Percentiles rank a stretch among this genome's conserved stretches.
These are phyloP conservation scores for Solanum raphanifolium DNA, from an alignment of 257 asterid genomes.

Conservation along the genomic window DNA sequence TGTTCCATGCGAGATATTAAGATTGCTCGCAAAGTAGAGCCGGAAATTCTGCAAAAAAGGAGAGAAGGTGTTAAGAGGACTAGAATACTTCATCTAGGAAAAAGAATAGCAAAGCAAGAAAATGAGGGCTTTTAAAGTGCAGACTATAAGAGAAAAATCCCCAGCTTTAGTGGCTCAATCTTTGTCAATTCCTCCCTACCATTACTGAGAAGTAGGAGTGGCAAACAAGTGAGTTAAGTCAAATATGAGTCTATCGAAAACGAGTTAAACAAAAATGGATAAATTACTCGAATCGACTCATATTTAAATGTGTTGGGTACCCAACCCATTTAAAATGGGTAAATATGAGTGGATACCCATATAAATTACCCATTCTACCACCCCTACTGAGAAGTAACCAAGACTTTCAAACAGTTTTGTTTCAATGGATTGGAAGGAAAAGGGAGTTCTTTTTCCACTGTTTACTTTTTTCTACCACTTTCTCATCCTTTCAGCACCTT, in stretches of 20 bases:
- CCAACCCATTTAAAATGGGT: too few relatives aligned
- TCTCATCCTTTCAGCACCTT: not conserved
- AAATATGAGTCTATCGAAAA: too few relatives aligned
- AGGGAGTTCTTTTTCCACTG: not conserved
- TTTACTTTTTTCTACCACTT: not conserved
- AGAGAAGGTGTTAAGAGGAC: not conserved
- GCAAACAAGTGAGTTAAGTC: too few relatives aligned
- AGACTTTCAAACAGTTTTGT: not conserved
- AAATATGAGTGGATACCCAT: too few relatives aligned
- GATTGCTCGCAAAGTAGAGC: slow-evolving; percentile 43
- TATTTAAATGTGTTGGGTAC: too few relatives aligned
- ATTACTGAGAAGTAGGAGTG: not conserved
- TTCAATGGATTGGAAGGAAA: not conserved
- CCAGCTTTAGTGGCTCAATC: not conserved
- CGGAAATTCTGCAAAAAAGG: slow-evolving; percentile 54
- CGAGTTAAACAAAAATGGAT: too few relatives aligned
- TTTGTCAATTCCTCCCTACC: not conserved
- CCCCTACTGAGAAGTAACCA: not conserved
- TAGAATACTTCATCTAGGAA: not conserved
- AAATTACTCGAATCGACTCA: too few relatives aligned
- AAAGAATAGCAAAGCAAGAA: not conserved
- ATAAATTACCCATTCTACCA: too few relatives aligned
- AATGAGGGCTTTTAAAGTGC: not conserved
- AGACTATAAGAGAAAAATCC: not conserved
- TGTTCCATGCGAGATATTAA: slow-evolving; percentile 28